Base-by-base conservation (phyloP, 768 basidiomycete species). In the Chalciporus pseudorubinellus region DNA sequence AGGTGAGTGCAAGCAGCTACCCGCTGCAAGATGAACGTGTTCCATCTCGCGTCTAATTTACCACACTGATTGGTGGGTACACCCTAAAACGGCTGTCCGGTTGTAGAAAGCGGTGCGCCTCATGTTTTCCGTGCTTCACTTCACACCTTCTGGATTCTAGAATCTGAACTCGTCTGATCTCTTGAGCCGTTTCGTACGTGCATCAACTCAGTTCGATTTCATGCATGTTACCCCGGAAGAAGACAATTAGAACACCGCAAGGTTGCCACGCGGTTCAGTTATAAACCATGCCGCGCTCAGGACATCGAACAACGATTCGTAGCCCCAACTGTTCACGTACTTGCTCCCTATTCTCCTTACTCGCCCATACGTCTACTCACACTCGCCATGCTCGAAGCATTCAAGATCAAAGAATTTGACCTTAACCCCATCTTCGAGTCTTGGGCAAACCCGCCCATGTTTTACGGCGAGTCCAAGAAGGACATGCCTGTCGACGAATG, bases 351-450 rank as follows among this genome's bases (percentile, higher is more conserved):
- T 26, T 28, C 12, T 36, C 26, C 22, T 4, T 36, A 9, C 46
- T 33, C 48, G 50, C 14, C 21, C 39, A 2, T 46, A 52, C 22
- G 7, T 41, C 50, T 36, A 42, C 38, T 18, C 46, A 50, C 52
- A 40, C 38, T 20, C 46, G 48, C 52, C 36, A 81, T 89, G 76
- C 78, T 89, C 28, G 82, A 83, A 62, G 85, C 84, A 48, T 90
- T 91, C 79, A 89, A 86, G 71, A 75, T 88, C 64, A 89, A 89
- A 59, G 79, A 84, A 18, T 89, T 83, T 63, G 80, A 89, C 72
- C 79, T 90, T 56, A 80, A 83, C 57, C 85, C 87, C 20, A 64
- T 88, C 56, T 80, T 75, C 59, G 78, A 77, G 14, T 69, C 80
- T 18, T 91, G 89, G 89, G 72, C 69, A 31, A 76, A 85, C 52